Evolutionary conservation across 495 filamentous ascomycete genomes (phyloP).

Genomic region (Xylaria cubensis): DNA sequence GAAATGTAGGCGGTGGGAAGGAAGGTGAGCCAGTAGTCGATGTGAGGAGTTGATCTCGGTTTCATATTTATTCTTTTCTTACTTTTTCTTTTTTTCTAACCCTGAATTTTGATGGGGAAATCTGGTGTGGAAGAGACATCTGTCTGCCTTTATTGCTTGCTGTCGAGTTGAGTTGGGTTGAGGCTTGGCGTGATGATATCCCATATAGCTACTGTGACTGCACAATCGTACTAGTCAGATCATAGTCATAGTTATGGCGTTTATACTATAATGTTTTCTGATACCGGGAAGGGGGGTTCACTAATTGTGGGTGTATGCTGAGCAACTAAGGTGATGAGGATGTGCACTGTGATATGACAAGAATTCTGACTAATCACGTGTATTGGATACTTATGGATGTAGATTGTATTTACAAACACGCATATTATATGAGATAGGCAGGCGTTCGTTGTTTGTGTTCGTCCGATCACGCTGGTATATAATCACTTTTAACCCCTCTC

Average conservation of each 20-base stretch:
- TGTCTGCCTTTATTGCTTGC: constrained; percentile 8
- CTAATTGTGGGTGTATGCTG: background rate
- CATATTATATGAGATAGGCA: background rate
- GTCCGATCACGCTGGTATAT: background rate
- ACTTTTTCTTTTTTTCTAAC: background rate
- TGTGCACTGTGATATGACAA: background rate
- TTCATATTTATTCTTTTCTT: too few species aligned
- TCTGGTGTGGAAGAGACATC: background rate
- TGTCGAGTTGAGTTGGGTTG: background rate
- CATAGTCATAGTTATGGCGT: constrained; percentile 1
- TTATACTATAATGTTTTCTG: background rate
- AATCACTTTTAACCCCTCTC: too few species aligned
- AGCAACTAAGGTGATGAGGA: background rate
- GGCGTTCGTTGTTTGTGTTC: background rate
- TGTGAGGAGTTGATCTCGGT: background rate
- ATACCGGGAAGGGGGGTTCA: background rate
- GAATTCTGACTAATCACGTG: background rate
- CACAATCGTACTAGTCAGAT: background rate
- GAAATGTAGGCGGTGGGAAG: constrained; percentile 32
- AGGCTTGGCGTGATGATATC: constrained; percentile 21
- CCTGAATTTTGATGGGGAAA: background rate
- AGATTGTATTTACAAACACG: background rate
- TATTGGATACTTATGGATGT: background rate
- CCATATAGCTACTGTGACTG: constrained; percentile 15
- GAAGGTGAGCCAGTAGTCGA: background rate